A percentile compares a stretch with the other conserved stretches of the same genome.
phyloP scores from a whole-genome alignment of 352 stramenopile genomes.

The Pythium aquatile region DNA sequence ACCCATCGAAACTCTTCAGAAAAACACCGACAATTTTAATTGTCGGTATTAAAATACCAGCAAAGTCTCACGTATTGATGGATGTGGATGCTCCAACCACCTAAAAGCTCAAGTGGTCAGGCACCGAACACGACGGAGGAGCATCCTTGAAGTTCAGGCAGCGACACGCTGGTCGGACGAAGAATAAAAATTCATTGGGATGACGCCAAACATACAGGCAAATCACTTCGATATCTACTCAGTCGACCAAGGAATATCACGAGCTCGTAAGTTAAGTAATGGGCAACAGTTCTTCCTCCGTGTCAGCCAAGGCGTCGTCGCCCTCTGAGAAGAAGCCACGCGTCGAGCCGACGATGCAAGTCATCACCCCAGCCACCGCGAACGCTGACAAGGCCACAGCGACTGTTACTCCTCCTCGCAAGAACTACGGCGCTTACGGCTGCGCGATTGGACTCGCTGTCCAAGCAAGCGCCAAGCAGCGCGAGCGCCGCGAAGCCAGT shows the following conservation, averaged over 20 bases:
- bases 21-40: too few relatives aligned
- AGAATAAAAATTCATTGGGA: too few relatives aligned
- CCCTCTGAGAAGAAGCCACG: neutral
- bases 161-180: neutral
- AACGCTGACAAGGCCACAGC: neutral
- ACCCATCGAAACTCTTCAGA: too few relatives aligned
- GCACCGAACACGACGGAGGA: neutral
- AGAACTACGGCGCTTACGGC: slow-evolving; percentile 28
- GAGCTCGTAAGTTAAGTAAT: neutral
- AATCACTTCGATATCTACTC: neutral
- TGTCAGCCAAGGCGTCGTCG: slow-evolving; percentile 8
- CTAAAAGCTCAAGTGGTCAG: too few relatives aligned
- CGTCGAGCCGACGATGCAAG: slow-evolving; percentile 10
- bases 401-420: neutral
- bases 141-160: slow-evolving; percentile 17
- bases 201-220: too few relatives aligned
- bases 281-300: neutral
- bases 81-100: too few relatives aligned
- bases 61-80: too few relatives aligned
- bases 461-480: slow-evolving; percentile 23
- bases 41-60: too few relatives aligned
- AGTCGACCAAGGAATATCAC: neutral
- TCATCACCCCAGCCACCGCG: slow-evolving; percentile 4
- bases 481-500: slow-evolving; percentile 5
- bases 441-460: slow-evolving; percentile 18